phyloP scores from a whole-genome alignment of 768 basidiomycete species.

The Chalciporus chontae region DNA sequence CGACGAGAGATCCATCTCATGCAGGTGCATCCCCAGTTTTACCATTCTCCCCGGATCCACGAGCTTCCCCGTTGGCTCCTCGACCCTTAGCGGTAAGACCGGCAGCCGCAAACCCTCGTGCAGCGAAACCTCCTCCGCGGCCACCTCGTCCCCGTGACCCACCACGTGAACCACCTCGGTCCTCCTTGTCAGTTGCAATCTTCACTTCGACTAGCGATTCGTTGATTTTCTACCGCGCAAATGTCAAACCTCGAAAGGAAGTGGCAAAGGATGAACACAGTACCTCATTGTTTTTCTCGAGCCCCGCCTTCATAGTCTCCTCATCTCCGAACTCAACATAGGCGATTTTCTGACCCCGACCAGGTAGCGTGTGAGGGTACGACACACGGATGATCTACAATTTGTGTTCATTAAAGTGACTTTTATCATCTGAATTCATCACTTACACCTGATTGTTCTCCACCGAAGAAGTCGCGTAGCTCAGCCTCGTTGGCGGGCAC shows the following conservation, averaged over 20 bases:
- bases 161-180: constrained; percentile 40
- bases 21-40: constrained; percentile 23
- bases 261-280: constrained; percentile 13
- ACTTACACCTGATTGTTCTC: constrained; percentile 64
- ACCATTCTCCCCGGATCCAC: constrained; percentile 26
- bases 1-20: constrained; percentile 18
- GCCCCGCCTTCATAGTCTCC: constrained; percentile 74
- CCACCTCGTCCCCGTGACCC: constrained; percentile 54
- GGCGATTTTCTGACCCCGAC: constrained; percentile 57
- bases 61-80: constrained; percentile 29
- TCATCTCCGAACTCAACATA: constrained; percentile 93
- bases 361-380: constrained; percentile 47
- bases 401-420: not conserved
- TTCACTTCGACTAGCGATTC: constrained; percentile 64
- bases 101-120: constrained; percentile 64
- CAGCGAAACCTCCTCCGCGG: constrained; percentile 50
- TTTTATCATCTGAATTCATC: not conserved
- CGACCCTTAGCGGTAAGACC: constrained; percentile 48
- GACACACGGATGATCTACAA: constrained; percentile 65
- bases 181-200: constrained; percentile 61
- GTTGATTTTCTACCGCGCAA: constrained; percentile 56
- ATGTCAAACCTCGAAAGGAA: constrained; percentile 6
- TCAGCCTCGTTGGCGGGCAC: constrained; percentile 56
- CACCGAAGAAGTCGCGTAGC: constrained; percentile 73
- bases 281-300: constrained; percentile 74